Base-by-base conservation (phyloP, 2,329 filamentous ascomycete species). In the Aspergillus fijiensis region DNA sequence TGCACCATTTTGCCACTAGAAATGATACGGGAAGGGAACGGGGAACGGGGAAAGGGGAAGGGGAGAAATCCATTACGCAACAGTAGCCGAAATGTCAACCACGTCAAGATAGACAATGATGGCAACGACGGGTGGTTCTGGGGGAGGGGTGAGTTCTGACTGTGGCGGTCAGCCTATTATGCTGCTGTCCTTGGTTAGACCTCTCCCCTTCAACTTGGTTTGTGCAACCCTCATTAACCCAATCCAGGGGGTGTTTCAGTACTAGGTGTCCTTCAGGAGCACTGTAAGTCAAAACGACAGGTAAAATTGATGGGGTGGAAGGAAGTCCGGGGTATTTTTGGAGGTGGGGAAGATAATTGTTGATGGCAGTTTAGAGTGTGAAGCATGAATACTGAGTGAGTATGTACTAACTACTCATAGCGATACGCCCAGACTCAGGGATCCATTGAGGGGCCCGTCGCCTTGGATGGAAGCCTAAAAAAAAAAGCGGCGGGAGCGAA, bases 401-500 rank as follows among this genome's bases (percentile, higher is more conserved):
- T 45, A n/a, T 16, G 16, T 5, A 2, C 6, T n/a, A 4, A n/a
- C 1, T 16, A 56, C 47, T 47, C 50, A 54, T 48, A 29, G 48
- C 48, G 35, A 49, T 14, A 21, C 27, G 47, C 51, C 39, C 39
- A 45, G 48, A 58, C 16, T 48, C 23, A 12, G 54, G 48, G 52
- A 45, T 21, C 21, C 21, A 21, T 31, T 58, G 60, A 55, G 60
- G 62, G 64, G 63, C 61, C 58, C 58, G 27, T 16, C 54, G 14
- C 35, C 51, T 56, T 59, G 52, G 57, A 52, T 60, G 60, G 60
- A 64, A 64, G 68, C 61, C 63, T 67, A 67, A 68, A 65, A 67
- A 67, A 70, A 70, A 63, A 65, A 63, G 63, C 63, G 64, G 60
- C 62, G 66, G 62, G 62, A 67, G 55, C 55, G 55, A 52, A 53